Percentiles rank a stretch among this genome's conserved stretches.
phyloP scores from a whole-genome alignment of 2,329 filamentous ascomycete species.

The Colletotrichum lindemuthianum region DNA sequence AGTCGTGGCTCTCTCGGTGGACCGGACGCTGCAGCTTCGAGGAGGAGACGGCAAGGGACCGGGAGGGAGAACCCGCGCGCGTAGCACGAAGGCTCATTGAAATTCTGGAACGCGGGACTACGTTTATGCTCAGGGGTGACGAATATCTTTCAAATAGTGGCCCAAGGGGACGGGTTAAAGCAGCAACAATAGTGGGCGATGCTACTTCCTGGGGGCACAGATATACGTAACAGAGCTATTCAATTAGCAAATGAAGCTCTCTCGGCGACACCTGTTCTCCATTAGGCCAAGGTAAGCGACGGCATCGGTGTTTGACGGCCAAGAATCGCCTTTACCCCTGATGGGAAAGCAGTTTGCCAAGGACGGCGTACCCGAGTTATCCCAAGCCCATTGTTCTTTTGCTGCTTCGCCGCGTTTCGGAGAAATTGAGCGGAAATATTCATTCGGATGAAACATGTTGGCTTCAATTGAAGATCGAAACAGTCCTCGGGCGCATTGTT shows the following conservation, averaged over 20 bases:
- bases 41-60: constrained; percentile 57
- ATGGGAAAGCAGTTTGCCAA: neutral
- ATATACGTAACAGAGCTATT: too few species aligned
- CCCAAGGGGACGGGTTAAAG: neutral
- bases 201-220: neutral
- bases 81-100: constrained; percentile 44
- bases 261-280: neutral
- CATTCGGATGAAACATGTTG: constrained; percentile 18
- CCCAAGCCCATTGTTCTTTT: neutral
- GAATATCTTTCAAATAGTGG: constrained; percentile 7
- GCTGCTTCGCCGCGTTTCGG: constrained; percentile 15
- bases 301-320: too few species aligned
- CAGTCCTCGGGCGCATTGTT: constrained; percentile 3
- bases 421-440: neutral
- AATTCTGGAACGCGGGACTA: constrained; percentile 42
- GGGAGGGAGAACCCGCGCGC: constrained; percentile 41
- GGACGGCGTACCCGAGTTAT: neutral
- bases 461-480: neutral
- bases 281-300: neutral
- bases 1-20: constrained; percentile 72
- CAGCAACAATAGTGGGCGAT: constrained; percentile 6
- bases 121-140: neutral
- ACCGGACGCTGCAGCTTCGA: constrained; percentile 66
- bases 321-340: too few species aligned
- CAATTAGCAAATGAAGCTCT: constrained; percentile 4